Percentiles rank a stretch among this genome's conserved stretches.
These are phyloP conservation scores for Daldinia concentrica DNA, from an alignment of 495 filamentous ascomycete genomes.

Conservation along the genomic window DNA sequence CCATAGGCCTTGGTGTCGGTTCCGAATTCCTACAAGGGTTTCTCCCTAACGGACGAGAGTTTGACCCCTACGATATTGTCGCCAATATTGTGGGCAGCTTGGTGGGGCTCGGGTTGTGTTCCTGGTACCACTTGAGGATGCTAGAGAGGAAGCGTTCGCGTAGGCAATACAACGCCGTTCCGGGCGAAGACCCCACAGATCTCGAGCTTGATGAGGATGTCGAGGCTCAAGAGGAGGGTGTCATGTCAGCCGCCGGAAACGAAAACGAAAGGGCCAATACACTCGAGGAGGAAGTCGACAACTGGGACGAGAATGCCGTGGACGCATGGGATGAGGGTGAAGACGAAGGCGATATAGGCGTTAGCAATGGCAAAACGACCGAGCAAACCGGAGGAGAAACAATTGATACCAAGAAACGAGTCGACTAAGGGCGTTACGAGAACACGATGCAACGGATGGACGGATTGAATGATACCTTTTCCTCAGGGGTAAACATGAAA, in stretches of 20 bases:
- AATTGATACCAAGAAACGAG: conserved; percentile 49
- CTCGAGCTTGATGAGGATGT: conserved; percentile 67
- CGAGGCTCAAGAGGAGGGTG: conserved; percentile 65
- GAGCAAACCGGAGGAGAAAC: conserved; percentile 41
- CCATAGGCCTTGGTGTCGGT: conserved; percentile 75
- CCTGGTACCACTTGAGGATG: conserved; percentile 96
- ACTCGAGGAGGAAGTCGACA: conserved; percentile 79
- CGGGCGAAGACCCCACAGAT: conserved; percentile 59
- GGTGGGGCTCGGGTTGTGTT: conserved; percentile 74
- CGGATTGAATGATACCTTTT: conserved; percentile 43
- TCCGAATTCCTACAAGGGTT: conserved; percentile 87
- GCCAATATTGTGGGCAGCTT: conserved; percentile 87
- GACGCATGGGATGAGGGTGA: conserved; percentile 79
- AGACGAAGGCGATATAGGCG: conserved; percentile 49
- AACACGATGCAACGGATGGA: conserved; percentile 36
- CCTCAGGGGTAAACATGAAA: conserved; percentile 31
- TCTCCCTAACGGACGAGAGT: conserved; percentile 80
- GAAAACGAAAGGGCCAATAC: conserved; percentile 46
- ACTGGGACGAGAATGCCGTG: conserved; percentile 83
- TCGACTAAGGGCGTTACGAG: conserved; percentile 46
- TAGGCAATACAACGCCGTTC: conserved; percentile 72
- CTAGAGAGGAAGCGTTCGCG: conserved; percentile 83
- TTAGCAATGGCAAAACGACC: conserved; percentile 37
- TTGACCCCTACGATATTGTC: conserved; percentile 85
- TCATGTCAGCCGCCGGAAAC: conserved; percentile 37